A percentile compares a stretch with the other conserved stretches of the same genome.
phyloP scores from a whole-genome alignment of 176 grass and related monocot species.

The Neostapfia colusana region DNA sequence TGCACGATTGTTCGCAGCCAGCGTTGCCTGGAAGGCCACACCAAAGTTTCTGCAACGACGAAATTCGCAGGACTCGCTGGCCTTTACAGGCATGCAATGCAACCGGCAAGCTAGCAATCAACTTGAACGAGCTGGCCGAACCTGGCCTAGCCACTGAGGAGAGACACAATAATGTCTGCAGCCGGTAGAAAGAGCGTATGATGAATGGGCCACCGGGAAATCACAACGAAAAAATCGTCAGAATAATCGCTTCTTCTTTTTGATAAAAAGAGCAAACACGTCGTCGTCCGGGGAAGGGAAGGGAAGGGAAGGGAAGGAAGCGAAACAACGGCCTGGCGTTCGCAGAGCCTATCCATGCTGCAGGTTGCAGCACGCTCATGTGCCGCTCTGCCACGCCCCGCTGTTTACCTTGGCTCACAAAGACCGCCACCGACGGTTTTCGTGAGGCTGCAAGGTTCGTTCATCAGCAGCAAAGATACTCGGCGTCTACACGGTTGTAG shows the following conservation, averaged over 20 bases:
- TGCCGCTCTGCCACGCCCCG: slow-evolving; percentile 24
- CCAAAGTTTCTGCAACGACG: slow-evolving; percentile 37
- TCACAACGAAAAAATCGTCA: slow-evolving; percentile 28
- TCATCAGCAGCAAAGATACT: not conserved
- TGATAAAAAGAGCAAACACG: not conserved
- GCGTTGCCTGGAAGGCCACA: slow-evolving; percentile 25
- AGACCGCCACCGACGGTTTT: slow-evolving; percentile 31
- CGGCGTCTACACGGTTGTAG: not conserved
- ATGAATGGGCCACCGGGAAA: slow-evolving; percentile 23
- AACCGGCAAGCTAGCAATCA: slow-evolving; percentile 32
- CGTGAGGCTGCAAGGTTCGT: not conserved
- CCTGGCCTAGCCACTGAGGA: slow-evolving; percentile 30
- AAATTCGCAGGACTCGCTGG: slow-evolving; percentile 32
- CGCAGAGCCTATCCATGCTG: slow-evolving; percentile 38
- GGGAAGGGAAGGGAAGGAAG: not conserved
- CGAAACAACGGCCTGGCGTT: slow-evolving; percentile 26
- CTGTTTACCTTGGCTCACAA: slow-evolving; percentile 33
- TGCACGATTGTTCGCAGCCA: slow-evolving; percentile 4
- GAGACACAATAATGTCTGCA: slow-evolving; percentile 41
- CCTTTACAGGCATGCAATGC: slow-evolving; percentile 51
- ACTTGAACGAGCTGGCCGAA: slow-evolving; percentile 47
- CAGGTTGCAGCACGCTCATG: slow-evolving; percentile 13
- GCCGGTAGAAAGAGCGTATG: slow-evolving; percentile 31
- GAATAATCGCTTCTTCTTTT: slow-evolving; percentile 17
- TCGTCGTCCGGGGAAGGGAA: no score